Evolutionary conservation across 441 rosid genomes (phyloP).

Genomic region (Euphorbia celastroides): DNA sequence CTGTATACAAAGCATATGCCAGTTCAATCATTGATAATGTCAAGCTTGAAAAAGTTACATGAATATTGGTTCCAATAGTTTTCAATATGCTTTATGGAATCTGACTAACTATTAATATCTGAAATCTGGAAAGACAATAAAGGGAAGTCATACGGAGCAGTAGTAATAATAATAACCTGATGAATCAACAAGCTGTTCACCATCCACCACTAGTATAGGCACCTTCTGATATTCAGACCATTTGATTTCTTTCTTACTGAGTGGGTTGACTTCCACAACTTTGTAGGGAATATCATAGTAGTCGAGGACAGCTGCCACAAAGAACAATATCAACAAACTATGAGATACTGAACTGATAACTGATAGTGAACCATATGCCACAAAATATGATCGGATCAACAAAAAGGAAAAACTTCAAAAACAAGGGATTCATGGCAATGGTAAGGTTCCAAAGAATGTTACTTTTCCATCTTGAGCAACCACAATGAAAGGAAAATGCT

Average conservation of each 20-base stretch:
- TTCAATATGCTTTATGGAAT: background rate
- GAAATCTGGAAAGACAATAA: background rate
- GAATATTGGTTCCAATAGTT: background rate
- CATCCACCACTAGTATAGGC: conserved; percentile 73
- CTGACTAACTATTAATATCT: background rate
- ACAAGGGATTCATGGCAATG: too few relatives aligned
- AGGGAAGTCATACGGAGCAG: background rate
- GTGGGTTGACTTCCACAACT: conserved; percentile 88
- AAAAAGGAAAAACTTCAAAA: background rate
- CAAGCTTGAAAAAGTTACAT: background rate
- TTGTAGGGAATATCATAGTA: conserved; percentile 74
- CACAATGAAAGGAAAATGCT: background rate
- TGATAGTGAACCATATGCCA: background rate
- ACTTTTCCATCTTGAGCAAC: background rate
- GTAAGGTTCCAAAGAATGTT: background rate
- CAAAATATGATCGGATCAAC: background rate
- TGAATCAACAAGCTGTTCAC: conserved; percentile 82
- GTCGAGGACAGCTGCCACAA: conserved; percentile 67
- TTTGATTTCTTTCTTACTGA: conserved; percentile 83
- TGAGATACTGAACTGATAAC: conserved; percentile 5
- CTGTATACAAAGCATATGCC: conserved; percentile 34
- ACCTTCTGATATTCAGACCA: conserved; percentile 96
- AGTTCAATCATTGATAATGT: background rate
- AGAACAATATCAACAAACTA: background rate
- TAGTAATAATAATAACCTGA: conserved; percentile 49